These are phyloP conservation scores for Crithidia fasciculata DNA, from an alignment of 208 protist genomes.

Conservation along the genomic window DNA sequence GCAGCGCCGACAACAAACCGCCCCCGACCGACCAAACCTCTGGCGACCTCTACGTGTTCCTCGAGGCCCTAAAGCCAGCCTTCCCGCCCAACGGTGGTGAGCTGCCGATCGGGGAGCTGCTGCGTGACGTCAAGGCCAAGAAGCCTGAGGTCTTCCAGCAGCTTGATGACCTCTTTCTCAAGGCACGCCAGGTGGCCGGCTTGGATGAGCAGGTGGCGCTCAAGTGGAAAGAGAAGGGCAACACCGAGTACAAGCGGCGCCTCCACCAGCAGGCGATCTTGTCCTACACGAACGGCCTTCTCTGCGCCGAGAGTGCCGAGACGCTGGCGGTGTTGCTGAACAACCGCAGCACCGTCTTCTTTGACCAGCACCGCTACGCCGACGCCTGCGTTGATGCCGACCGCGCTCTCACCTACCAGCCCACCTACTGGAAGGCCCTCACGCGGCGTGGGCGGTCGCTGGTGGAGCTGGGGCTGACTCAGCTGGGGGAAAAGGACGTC, in stretches of 20 bases:
- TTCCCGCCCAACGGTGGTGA: constrained; percentile 41
- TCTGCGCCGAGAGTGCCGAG: constrained; percentile 68
- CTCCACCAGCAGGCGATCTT: constrained; percentile 55
- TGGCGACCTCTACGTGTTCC: constrained; percentile 55
- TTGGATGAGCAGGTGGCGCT: constrained; percentile 61
- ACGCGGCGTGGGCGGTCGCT: constrained; percentile 73
- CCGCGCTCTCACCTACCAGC: constrained; percentile 46
- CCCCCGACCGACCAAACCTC: constrained; percentile 44
- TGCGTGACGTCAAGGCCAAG: constrained; percentile 34
- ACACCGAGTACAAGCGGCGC: constrained; percentile 53
- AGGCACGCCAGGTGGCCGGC: constrained; percentile 34
- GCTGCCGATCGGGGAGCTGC: constrained; percentile 59
- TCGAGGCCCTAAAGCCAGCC: constrained; percentile 36
- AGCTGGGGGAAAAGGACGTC: constrained; percentile 62
- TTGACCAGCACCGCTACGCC: constrained; percentile 48
- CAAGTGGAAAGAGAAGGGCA: constrained; percentile 85
- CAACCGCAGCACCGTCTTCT: constrained; percentile 80
- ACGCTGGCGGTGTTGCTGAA: constrained; percentile 73
- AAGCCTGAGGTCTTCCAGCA: constrained; percentile 40
- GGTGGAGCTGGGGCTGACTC: constrained; percentile 61
- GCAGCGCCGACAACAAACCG: constrained; percentile 1
- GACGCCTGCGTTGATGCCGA: constrained; percentile 79
- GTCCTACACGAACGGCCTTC: constrained; percentile 79
- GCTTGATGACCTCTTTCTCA: constrained; percentile 45
- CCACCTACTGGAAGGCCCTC: constrained; percentile 79